A percentile compares a stretch with the other conserved stretches of the same genome.
These are phyloP conservation scores for Monilinia vaccinii-corymbosi DNA, from an alignment of 2,329 filamentous ascomycete genomes.

Conservation along the genomic window DNA sequence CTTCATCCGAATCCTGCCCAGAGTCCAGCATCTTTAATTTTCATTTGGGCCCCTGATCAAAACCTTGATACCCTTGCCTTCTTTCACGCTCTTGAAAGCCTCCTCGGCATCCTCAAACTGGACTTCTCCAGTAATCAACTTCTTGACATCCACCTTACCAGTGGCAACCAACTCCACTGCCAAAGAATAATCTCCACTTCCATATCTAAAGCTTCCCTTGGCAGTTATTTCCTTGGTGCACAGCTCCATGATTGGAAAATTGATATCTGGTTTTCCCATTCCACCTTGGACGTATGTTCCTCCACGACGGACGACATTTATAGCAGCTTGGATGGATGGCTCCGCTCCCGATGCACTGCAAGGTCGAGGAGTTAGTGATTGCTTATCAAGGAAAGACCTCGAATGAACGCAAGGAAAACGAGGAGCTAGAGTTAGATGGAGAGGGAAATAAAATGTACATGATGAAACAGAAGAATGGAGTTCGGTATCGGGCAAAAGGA, in stretches of 20 bases:
- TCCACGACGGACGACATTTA: conserved; percentile 62
- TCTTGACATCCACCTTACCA: conserved; percentile 72
- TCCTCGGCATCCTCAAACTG: conserved; percentile 74
- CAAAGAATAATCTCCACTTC: conserved; percentile 73
- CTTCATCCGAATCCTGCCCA: background rate
- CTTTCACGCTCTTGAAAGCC: conserved; percentile 80
- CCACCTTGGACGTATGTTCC: conserved; percentile 79
- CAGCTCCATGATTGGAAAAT: conserved; percentile 83
- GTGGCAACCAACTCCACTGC: conserved; percentile 64
- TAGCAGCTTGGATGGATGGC: conserved; percentile 64
- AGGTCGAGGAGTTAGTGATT: background rate
- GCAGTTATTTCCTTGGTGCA: conserved; percentile 84
- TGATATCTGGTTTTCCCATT: conserved; percentile 83
- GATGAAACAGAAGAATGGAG: background rate
- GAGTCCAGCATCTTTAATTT: conserved; percentile 9
- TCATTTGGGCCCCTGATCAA: conserved; percentile 56
- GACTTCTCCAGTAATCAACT: conserved; percentile 69
- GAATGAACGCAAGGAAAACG: background rate
- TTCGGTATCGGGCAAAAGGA: background rate
- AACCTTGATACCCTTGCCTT: conserved; percentile 67
- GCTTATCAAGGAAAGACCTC: background rate
- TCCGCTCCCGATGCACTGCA: conserved; percentile 60
- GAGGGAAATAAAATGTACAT: background rate
- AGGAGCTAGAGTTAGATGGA: background rate
- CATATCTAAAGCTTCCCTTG: conserved; percentile 85